These are phyloP conservation scores for Epichloe brachyelytri DNA, from an alignment of 2,329 filamentous ascomycete species.

Conservation along the genomic window DNA sequence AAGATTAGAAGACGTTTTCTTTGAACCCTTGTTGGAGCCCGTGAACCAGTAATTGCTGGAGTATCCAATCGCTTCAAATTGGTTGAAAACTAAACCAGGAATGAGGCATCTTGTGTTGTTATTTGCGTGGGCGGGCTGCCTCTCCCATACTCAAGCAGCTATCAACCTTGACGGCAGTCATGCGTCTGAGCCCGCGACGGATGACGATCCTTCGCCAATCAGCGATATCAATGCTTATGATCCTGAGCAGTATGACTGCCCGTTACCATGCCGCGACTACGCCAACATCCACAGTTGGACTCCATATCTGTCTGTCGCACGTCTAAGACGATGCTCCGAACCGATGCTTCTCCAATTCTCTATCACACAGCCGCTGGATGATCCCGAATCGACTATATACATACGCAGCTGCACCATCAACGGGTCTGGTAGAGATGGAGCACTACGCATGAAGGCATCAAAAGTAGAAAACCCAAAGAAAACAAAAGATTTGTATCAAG, in stretches of 20 bases:
- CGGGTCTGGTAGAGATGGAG: neutral
- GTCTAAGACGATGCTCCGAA: slow-evolving; percentile 9
- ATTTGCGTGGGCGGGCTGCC: neutral
- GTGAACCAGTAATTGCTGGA: neutral
- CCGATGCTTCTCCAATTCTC: slow-evolving; percentile 7
- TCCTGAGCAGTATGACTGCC: slow-evolving; percentile 12
- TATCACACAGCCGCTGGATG: slow-evolving; percentile 5
- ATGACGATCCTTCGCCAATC: slow-evolving; percentile 10
- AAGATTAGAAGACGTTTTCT: neutral
- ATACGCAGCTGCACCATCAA: slow-evolving; percentile 7
- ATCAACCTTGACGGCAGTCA: slow-evolving; percentile 9
- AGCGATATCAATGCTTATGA: slow-evolving; percentile 8
- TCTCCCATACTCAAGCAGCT: slow-evolving; percentile 4
- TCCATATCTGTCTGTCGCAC: slow-evolving; percentile 10
- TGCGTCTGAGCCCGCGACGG: slow-evolving; percentile 4
- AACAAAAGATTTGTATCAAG: neutral
- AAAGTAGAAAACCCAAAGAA: neutral
- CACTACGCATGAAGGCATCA: neutral
- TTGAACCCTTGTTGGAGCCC: neutral
- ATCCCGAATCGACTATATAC: slow-evolving; percentile 3
- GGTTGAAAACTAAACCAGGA: neutral
- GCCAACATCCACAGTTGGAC: slow-evolving; percentile 12
- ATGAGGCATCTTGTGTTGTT: neutral
- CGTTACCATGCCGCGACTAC: slow-evolving; percentile 10
- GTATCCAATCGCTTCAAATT: neutral